phyloP scores from a whole-genome alignment of 2,329 filamentous ascomycete species.

The Trichoderma sp. region DNA sequence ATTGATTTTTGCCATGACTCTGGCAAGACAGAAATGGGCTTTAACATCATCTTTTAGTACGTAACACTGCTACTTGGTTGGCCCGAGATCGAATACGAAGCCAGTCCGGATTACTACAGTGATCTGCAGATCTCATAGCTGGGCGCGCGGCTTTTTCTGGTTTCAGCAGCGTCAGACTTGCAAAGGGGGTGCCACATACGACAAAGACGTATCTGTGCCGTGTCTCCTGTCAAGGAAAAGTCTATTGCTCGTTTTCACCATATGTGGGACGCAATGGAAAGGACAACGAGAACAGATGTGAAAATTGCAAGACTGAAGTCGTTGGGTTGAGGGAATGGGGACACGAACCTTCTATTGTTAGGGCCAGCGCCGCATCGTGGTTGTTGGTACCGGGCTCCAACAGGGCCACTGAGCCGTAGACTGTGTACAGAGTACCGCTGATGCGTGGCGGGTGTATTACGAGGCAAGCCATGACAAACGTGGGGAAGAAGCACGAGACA shows the following conservation, averaged over 20 bases:
- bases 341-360: neutral
- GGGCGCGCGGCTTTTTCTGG: neutral
- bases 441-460: slow-evolving; percentile 5
- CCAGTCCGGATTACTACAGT: neutral
- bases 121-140: neutral
- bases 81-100: neutral
- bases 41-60: neutral
- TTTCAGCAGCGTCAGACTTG: neutral
- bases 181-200: neutral
- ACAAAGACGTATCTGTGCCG: neutral
- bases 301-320: neutral
- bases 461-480: slow-evolving; percentile 16
- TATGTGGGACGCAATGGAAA: neutral
- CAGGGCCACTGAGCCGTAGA: neutral
- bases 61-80: neutral
- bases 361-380: neutral
- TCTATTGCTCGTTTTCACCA: neutral
- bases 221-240: neutral
- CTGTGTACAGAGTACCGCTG: slow-evolving; percentile 9
- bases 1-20: neutral
- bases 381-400: neutral
- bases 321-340: neutral
- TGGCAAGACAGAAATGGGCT: neutral
- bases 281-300: neutral
- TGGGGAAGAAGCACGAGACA: slow-evolving; percentile 25